phyloP scores from a whole-genome alignment of 2,329 filamentous ascomycete genomes.

The Stenocarpella maydis region DNA sequence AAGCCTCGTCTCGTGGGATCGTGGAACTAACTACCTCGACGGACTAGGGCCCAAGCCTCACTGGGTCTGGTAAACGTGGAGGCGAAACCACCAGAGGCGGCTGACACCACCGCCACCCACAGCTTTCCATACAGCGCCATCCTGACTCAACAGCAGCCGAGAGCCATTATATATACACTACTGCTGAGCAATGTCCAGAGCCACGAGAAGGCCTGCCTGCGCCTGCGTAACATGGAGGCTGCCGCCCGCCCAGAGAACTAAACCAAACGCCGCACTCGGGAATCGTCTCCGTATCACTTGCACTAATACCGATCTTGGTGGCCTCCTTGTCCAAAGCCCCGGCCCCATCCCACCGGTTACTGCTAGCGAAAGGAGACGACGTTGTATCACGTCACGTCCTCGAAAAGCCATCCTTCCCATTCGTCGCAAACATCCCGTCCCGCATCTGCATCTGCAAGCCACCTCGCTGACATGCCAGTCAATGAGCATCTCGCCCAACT shows the following conservation, averaged over 20 bases:
- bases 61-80: conserved; percentile 23
- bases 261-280: conserved; percentile 1
- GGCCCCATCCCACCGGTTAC: conserved; percentile 26
- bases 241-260: background rate
- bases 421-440: conserved; percentile 26
- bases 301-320: conserved; percentile 19
- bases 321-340: conserved; percentile 4
- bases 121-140: background rate
- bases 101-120: background rate
- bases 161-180: background rate
- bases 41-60: conserved; percentile 14
- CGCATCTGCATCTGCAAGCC: conserved; percentile 31
- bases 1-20: conserved; percentile 8
- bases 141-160: background rate
- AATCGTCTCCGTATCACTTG: conserved; percentile 13
- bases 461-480: conserved; percentile 26
- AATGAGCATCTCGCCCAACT: conserved; percentile 17
- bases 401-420: conserved; percentile 23
- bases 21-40: conserved; percentile 1
- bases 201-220: background rate
- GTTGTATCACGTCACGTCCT: conserved; percentile 21
- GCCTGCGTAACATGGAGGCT: conserved; percentile 7
- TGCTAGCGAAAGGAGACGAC: conserved; percentile 24
- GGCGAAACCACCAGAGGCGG: conserved; percentile 9
- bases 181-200: background rate